These are phyloP conservation scores for Didymella segeticola DNA, from an alignment of 2,329 filamentous ascomycete species.

Conservation along the genomic window DNA sequence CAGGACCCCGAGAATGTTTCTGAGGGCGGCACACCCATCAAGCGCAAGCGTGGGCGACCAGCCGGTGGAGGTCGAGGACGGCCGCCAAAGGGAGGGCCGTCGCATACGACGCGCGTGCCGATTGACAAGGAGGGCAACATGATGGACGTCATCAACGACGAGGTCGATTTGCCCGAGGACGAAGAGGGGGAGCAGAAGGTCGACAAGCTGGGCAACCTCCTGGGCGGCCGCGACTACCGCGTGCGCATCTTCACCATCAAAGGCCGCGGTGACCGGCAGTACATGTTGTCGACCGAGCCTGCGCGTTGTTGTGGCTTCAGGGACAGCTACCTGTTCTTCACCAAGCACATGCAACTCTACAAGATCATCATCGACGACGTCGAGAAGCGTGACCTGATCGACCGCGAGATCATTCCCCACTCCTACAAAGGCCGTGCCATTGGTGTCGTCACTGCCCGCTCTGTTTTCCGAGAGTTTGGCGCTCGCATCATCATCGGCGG, in stretches of 20 bases:
- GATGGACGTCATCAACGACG: conserved; percentile 88
- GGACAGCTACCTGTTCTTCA: conserved; percentile 98
- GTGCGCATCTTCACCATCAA: conserved; percentile 93
- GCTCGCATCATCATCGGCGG: conserved; percentile 93
- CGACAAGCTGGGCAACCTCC: conserved; percentile 83
- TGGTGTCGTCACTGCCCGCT: conserved; percentile 93
- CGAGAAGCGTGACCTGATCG: conserved; percentile 97
- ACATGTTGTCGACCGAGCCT: conserved; percentile 98
- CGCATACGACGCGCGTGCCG: conserved; percentile 80
- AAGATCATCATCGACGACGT: conserved; percentile 98
- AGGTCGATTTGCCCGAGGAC: conserved; percentile 87
- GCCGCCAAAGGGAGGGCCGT: conserved; percentile 71
- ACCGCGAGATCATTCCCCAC: conserved; percentile 92
- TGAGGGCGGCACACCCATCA: conserved; percentile 57
- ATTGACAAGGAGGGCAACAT: conserved; percentile 94
- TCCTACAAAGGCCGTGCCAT: conserved; percentile 98
- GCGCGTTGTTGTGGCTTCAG: conserved; percentile 96
- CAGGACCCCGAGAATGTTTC: conserved; percentile 58
- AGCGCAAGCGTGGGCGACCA: conserved; percentile 58
- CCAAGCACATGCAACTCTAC: conserved; percentile 93
- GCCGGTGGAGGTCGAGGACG: conserved; percentile 71
- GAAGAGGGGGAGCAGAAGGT: conserved; percentile 91
- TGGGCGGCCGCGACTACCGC: conserved; percentile 87
- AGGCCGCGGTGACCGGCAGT: conserved; percentile 82
- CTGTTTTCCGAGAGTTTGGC: conserved; percentile 96